Base-by-base conservation (phyloP, 169 alveolate genomes). In the Plasmodium inui region DNA sequence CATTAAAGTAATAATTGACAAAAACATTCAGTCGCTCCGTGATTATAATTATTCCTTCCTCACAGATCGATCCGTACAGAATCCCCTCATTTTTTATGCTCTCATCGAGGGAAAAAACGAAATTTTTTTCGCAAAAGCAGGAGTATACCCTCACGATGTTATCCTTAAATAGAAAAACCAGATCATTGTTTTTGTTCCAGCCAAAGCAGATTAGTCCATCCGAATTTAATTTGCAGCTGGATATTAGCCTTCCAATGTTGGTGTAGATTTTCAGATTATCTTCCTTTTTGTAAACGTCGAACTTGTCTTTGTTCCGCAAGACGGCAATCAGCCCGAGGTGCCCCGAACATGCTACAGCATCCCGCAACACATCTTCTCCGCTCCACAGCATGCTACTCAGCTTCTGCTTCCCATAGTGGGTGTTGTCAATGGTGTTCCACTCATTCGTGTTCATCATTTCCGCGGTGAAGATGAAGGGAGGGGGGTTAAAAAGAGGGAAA, bases 61-160 rank as follows among this genome's bases (percentile, higher is more conserved):
- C 86, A 76, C 84, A 74, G 19, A 86, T 86, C 3, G 70, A 28
- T 9, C 93, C 93, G 41, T 74, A 74, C 76, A 78, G 46, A 32
- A 86, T 86, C 2, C 93, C 95, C 39, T 92, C 92, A 81, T 82
- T 80, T 37, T 95, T 92, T 39, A 95, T 93, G 41, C 61, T 79
- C 30, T 92, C 96, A 67, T 95, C 96, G 30, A 96, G 61, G 2
- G 96, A 84, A 82, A 93, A 80, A 50, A 95, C 92, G 46, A 44
- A 93, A 72, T 90, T 85, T 82, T 93, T 93, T 67, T 96, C 97
- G 50, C 96, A 84, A 67, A 92, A 83, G 22, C 97, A 95, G 2
- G 97, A 96, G 74, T 95, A 95, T 67, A 94, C 95, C 34, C 97
- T 85, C 22, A 96, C 94, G 67, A 96, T 95, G 26, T 94, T 95